Conservation (phyloP, 2,329 filamentous ascomycete species). For the Biscogniauxia marginata region DNA sequence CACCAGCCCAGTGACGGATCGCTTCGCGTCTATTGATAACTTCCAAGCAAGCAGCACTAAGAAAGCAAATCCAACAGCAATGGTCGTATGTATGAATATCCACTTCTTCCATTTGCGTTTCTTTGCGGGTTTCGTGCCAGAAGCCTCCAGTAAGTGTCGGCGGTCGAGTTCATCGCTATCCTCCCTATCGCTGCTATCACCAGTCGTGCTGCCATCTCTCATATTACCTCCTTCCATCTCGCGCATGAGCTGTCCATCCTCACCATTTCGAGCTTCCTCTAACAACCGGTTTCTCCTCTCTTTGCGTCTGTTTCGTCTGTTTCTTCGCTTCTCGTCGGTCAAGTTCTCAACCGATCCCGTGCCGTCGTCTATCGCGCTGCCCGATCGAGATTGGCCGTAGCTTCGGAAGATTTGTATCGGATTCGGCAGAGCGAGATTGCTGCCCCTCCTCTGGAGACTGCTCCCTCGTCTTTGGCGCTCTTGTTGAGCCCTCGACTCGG, state of each 20-base stretch:
- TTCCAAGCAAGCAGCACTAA: conserved; percentile 59
- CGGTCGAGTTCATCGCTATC: conserved; percentile 59
- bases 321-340: conserved; percentile 48
- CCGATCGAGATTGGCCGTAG: conserved; percentile 34
- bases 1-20: conserved; percentile 36
- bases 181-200: conserved; percentile 60
- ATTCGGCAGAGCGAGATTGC: conserved; percentile 50
- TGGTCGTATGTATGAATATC: conserved; percentile 52
- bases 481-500: conserved; percentile 47
- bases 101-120: conserved; percentile 53
- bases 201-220: conserved; percentile 63
- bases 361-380: conserved; percentile 40
- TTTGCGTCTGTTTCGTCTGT: conserved; percentile 49
- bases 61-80: conserved; percentile 54
- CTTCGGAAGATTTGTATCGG: conserved; percentile 44
- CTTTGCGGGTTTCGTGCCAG: conserved; percentile 47
- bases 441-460: conserved; percentile 40
- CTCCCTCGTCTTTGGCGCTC: conserved; percentile 46
- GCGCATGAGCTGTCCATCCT: conserved; percentile 78
- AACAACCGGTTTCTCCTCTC: conserved; percentile 54
- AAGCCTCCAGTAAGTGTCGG: conserved; percentile 47
- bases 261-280: conserved; percentile 57
- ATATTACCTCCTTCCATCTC: conserved; percentile 71
- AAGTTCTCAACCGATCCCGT: conserved; percentile 50
- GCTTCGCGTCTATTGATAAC: conserved; percentile 48